Evolutionary conservation across 306 rosid genomes (phyloP).

Genomic region (peach (Prunus persica)): DNA sequence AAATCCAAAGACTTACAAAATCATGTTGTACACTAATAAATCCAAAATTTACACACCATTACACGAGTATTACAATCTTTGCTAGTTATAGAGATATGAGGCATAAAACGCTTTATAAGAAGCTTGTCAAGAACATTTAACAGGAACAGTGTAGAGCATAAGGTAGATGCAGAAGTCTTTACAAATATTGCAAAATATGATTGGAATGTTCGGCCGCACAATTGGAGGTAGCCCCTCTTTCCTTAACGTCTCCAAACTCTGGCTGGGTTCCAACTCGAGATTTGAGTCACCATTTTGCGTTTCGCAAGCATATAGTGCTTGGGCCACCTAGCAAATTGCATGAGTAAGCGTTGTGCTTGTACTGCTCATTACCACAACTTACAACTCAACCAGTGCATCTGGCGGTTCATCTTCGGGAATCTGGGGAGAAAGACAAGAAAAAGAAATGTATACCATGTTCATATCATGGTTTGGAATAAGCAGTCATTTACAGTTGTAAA

Average conservation of each 20-base stretch:
- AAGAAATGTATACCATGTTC: not conserved
- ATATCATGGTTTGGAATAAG: not conserved
- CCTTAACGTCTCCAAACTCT: not conserved
- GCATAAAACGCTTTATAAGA: not conserved
- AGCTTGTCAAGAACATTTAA: not conserved
- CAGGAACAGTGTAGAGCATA: not conserved
- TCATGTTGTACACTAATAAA: no score
- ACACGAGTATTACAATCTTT: no score
- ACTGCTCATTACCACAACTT: not conserved
- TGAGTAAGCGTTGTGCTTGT: not conserved
- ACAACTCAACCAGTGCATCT: constrained; percentile 30
- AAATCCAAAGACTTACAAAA: not conserved
- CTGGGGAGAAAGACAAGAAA: constrained; percentile 23
- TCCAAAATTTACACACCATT: no score
- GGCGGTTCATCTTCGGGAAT: constrained; percentile 77
- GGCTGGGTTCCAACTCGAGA: not conserved
- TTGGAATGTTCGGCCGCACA: not conserved
- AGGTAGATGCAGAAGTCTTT: not conserved
- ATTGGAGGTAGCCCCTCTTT: not conserved
- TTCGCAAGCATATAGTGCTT: not conserved
- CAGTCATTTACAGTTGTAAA: not conserved
- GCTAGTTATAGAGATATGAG: not conserved
- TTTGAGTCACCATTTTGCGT: not conserved
- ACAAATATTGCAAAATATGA: not conserved
- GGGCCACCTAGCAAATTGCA: not conserved